Percentiles rank a stretch among this genome's conserved stretches.
Conservation (phyloP, 192 early-diverging fungal species). For the Gorgonomyces haynaldii region DNA sequence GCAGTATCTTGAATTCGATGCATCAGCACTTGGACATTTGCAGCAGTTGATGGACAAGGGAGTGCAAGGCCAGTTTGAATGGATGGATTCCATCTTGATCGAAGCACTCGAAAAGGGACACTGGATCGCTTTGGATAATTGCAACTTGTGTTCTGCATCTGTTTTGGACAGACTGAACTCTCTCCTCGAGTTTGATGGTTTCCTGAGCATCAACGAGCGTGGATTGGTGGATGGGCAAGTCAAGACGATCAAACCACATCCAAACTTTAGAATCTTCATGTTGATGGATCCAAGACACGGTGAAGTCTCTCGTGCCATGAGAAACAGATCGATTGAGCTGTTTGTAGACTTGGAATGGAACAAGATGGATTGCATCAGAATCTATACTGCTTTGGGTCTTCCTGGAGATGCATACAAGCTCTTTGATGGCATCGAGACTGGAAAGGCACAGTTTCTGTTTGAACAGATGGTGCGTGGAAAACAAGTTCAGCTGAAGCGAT, state of each 20-base stretch:
- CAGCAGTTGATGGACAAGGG: constrained; percentile 1
- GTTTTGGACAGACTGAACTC: constrained; percentile 93
- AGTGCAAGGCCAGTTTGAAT: constrained; percentile 75
- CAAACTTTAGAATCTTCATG: constrained; percentile 92
- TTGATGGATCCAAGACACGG: constrained; percentile 84
- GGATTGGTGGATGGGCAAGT: constrained; percentile 68
- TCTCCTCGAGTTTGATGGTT: constrained; percentile 79
- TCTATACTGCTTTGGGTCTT: too few species aligned
- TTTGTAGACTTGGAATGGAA: too few species aligned
- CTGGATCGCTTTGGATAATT: constrained; percentile 93
- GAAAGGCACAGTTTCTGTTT: too few species aligned
- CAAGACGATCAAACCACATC: constrained; percentile 67
- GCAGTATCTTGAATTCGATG: not conserved
- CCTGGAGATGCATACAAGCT: too few species aligned
- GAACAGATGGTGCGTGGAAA: too few species aligned
- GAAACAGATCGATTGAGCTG: constrained; percentile 95
- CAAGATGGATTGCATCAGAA: too few species aligned
- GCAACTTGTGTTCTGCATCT: constrained; percentile 87
- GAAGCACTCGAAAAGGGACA: constrained; percentile 78
- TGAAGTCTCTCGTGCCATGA: constrained; percentile 92
- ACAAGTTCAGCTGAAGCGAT: too few species aligned
- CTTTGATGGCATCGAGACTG: too few species aligned
- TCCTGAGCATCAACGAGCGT: constrained; percentile 79
- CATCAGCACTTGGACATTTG: not conserved
- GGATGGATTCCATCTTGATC: constrained; percentile 91